phyloP scores from a whole-genome alignment of 2,329 filamentous ascomycete species.

The Coniochaeta prunicola region DNA sequence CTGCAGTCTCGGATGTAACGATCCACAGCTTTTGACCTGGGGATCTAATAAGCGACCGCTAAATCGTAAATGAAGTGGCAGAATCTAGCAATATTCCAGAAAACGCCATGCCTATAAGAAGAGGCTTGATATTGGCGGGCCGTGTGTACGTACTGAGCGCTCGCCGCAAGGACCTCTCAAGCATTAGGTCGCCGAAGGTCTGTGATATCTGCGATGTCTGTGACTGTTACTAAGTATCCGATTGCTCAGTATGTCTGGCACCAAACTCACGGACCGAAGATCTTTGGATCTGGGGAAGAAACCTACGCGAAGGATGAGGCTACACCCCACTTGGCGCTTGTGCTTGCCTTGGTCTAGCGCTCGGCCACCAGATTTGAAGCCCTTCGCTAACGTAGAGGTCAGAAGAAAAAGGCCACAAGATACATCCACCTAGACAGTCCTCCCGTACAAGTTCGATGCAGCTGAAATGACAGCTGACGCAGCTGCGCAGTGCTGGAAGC shows the following conservation, averaged over 20 bases:
- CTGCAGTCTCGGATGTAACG: not conserved
- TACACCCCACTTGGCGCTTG: not conserved
- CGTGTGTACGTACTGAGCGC: not conserved
- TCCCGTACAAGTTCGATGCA: too few relatives aligned
- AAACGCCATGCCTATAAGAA: not conserved
- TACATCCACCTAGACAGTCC: too few relatives aligned
- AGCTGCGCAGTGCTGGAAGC: not conserved
- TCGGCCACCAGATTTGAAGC: not conserved
- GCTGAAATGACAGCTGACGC: not conserved
- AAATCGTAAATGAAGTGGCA: not conserved
- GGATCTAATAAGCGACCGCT: not conserved
- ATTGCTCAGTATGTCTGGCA: not conserved
- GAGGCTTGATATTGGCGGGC: not conserved
- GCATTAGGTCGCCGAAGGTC: not conserved
- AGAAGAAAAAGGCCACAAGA: too few relatives aligned
- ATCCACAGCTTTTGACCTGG: not conserved
- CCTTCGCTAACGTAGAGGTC: too few relatives aligned
- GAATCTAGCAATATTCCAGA: slow-evolving; percentile 1
- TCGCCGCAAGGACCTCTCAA: not conserved
- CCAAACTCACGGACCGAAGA: not conserved
- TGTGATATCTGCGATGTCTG: not conserved
- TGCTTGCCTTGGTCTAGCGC: not conserved
- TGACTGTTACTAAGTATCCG: not conserved
- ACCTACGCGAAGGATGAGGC: not conserved
- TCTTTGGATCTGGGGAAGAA: not conserved